phyloP scores from a whole-genome alignment of 1,284 basidiomycete genomes.

The Ceratobasidium sp. region DNA sequence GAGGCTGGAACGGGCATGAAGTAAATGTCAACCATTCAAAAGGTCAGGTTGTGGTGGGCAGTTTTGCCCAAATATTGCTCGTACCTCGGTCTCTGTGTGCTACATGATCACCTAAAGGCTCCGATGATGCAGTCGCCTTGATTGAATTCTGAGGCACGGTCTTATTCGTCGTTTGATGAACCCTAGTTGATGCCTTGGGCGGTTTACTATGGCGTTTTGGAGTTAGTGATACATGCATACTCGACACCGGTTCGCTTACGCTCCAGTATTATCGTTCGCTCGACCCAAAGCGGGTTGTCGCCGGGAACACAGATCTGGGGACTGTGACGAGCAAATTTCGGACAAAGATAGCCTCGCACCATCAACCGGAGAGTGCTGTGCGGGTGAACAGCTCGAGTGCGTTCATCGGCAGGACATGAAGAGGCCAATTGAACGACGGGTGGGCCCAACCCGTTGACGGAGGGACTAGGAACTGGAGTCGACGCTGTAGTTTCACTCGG shows the following conservation, averaged over 20 bases:
- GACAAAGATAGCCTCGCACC: background rate
- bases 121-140: constrained; percentile 4
- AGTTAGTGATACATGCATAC: constrained; percentile 38
- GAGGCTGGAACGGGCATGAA: constrained; percentile 34
- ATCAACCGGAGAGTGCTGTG: background rate
- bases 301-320: background rate
- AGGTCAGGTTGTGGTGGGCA: constrained; percentile 20
- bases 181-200: constrained; percentile 12
- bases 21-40: constrained; percentile 39
- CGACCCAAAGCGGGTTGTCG: background rate
- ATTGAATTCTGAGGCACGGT: constrained; percentile 34
- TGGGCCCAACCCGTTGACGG: background rate
- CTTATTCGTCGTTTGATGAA: constrained; percentile 34
- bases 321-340: background rate
- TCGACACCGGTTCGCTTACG: constrained; percentile 16
- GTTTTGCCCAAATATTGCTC: constrained; percentile 21
- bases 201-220: constrained; percentile 13
- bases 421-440: constrained; percentile 12
- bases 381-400: background rate
- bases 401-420: background rate
- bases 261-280: background rate
- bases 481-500: constrained; percentile 26
- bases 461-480: constrained; percentile 11
- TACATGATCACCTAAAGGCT: background rate
- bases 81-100: constrained; percentile 29